Conservation (phyloP, 768 basidiomycete species). For the Boletus rex-veris region DNA sequence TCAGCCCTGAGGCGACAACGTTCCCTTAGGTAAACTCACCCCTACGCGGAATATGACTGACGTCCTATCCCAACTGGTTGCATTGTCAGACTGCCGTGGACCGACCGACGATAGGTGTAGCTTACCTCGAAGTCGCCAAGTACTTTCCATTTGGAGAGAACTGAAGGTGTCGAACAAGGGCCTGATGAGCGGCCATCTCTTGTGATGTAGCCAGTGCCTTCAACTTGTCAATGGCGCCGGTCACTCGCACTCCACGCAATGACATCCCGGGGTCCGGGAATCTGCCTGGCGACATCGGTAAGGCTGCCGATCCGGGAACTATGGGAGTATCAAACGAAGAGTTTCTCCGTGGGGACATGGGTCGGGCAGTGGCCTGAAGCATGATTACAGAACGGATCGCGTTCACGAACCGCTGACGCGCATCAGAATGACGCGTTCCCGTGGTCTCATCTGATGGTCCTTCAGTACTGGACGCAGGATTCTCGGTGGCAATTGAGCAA, state of each 20-base stretch:
- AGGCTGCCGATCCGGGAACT: conserved; percentile 16
- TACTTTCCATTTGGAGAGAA: conserved; percentile 54
- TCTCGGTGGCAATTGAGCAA: conserved; percentile 26
- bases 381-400: conserved; percentile 48
- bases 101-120: not conserved
- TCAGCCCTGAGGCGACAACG: conserved; percentile 13
- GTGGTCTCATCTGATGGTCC: conserved; percentile 27
- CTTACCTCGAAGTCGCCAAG: conserved; percentile 51
- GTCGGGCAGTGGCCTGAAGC: conserved; percentile 34
- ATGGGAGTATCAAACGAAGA: conserved; percentile 29
- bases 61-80: conserved; percentile 47
- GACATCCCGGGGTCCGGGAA: conserved; percentile 33
- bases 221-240: conserved; percentile 40
- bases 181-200: conserved; percentile 43
- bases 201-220: conserved; percentile 39
- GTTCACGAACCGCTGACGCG: conserved; percentile 38
- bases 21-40: conserved; percentile 30
- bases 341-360: conserved; percentile 30
- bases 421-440: conserved; percentile 25
- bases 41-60: conserved; percentile 48
- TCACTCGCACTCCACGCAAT: conserved; percentile 40
- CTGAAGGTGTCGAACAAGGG: conserved; percentile 51
- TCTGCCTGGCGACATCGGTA: conserved; percentile 30
- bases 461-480: conserved; percentile 25
- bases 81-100: conserved; percentile 5